Evolutionary conservation across 2,329 filamentous ascomycete species (phyloP), one percentile per base, ranked within the genome.

Genomic region (Neocucurbitaria cava): DNA sequence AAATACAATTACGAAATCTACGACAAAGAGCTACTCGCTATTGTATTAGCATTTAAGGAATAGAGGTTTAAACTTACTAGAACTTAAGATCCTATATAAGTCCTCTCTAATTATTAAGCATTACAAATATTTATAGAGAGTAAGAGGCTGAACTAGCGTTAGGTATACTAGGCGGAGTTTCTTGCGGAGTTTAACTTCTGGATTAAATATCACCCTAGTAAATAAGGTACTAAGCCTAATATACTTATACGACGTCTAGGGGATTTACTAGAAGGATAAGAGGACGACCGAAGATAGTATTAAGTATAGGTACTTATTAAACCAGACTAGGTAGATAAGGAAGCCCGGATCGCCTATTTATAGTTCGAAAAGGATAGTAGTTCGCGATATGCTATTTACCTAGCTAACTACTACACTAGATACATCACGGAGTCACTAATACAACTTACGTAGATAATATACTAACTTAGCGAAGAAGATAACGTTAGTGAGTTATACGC

Each of bases 21-120:
- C 46, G 55, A 77, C 45, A 74, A 76, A 48, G 72, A 76, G 61
- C 59, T 77, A 0, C 41, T 77, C 8, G 69, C 71, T 2, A 71
- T 77, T 38, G 49, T 77, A 5, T 26, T 45, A 8, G 38, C 39
- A 18, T 62, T 75, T 21, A 41, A 71, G 46, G 42, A 66, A 48
- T 75, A 56, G 65, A 20, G 47, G 21, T 28, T 28, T 30, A 31
- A 52, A 18, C 41, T 52, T 9, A 5, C n/a, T 18, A 18, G 39
- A 2, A 23, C 45, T 17, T 43, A 69, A 11, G 46, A 58, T n/a
- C 57, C 71, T 1, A 50, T 68, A 26, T 65, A 60, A 2, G 59
- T 76, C 0, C 44, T 68, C 21, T 66, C 59, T 5, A 59, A 76
- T 52, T 57, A 76, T 51, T 56, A 65, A 33, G 68, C 62, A 20